A percentile compares a stretch with the other conserved stretches of the same genome.
phyloP scores from a whole-genome alignment of 2,329 filamentous ascomycete species.

The Cladosporium halotolerans region DNA sequence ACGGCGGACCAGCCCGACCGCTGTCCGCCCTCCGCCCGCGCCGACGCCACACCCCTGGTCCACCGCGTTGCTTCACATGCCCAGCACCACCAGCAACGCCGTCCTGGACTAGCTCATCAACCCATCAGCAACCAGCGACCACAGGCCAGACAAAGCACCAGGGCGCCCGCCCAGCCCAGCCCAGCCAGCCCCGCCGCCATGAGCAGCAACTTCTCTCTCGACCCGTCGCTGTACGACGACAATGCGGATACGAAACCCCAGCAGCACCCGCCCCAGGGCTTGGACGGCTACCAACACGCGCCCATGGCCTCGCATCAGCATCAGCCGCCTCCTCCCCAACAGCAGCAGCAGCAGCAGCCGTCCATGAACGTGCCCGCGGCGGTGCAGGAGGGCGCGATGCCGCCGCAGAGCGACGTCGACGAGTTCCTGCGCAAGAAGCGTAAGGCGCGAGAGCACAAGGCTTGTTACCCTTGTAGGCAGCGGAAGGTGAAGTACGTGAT shows the following conservation, averaged over 20 bases:
- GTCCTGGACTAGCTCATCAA: background rate
- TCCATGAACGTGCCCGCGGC: slow-evolving; percentile 12
- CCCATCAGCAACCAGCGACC: too few relatives aligned
- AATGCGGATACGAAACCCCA: background rate
- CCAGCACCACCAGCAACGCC: background rate
- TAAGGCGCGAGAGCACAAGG: slow-evolving; percentile 48
- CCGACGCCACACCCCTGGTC: too few relatives aligned
- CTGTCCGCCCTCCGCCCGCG: too few relatives aligned
- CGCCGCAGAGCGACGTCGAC: slow-evolving; percentile 41
- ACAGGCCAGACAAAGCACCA: too few relatives aligned
- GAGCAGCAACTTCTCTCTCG: slow-evolving; percentile 11
- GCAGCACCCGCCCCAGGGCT: background rate
- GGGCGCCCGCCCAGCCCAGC: slow-evolving; percentile 33
- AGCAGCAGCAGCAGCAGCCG: slow-evolving; percentile 5
- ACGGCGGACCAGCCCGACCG: too few relatives aligned
- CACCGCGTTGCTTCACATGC: background rate
- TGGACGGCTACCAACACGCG: slow-evolving; percentile 7
- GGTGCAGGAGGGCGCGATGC: slow-evolving; percentile 17
- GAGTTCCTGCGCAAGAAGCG: slow-evolving; percentile 45
- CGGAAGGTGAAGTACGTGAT: slow-evolving; percentile 30
- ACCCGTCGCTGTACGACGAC: slow-evolving; percentile 12
- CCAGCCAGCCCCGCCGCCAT: background rate
- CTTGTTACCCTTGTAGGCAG: slow-evolving; percentile 46
- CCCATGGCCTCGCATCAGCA: slow-evolving; percentile 7
- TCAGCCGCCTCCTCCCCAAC: slow-evolving; percentile 7